Percentiles rank a stretch among this genome's conserved stretches.
These are phyloP conservation scores for Amorphotheca resinae DNA, from an alignment of 495 filamentous ascomycete genomes.

Conservation along the genomic window DNA sequence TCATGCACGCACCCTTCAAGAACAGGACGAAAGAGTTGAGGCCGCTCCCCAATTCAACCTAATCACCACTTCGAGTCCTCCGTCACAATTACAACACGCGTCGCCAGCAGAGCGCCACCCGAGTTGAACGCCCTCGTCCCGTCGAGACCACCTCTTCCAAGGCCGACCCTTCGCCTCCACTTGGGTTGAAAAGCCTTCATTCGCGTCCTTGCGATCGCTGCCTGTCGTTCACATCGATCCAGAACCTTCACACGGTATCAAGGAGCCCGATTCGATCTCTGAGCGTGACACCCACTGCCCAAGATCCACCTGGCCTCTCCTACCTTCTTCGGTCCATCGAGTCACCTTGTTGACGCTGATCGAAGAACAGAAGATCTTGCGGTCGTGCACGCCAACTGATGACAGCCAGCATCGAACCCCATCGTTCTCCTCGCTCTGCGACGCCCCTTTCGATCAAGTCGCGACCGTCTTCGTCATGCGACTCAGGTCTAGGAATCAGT, in stretches of 20 bases:
- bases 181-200: conserved; percentile 12
- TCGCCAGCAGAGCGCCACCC: not conserved
- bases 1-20: not conserved
- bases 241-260: not conserved
- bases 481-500: conserved; percentile 37
- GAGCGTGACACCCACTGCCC: not conserved
- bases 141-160: conserved; percentile 1
- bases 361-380: conserved; percentile 2
- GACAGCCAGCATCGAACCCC: conserved; percentile 12
- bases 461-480: conserved; percentile 41
- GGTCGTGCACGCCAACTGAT: conserved; percentile 16
- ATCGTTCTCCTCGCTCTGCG: conserved; percentile 20
- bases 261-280: not conserved
- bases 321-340: not conserved
- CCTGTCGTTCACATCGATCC: not conserved
- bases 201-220: not conserved
- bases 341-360: not conserved
- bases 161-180: conserved; percentile 8
- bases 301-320: not conserved
- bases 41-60: not conserved
- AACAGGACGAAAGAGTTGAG: no score
- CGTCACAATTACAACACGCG: conserved; percentile 1
- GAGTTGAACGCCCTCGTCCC: not conserved
- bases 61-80: not conserved
- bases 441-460: conserved; percentile 20